Evolutionary conservation across 768 basidiomycete genomes (phyloP).

Genomic region (Boletus vinaceobasis): DNA sequence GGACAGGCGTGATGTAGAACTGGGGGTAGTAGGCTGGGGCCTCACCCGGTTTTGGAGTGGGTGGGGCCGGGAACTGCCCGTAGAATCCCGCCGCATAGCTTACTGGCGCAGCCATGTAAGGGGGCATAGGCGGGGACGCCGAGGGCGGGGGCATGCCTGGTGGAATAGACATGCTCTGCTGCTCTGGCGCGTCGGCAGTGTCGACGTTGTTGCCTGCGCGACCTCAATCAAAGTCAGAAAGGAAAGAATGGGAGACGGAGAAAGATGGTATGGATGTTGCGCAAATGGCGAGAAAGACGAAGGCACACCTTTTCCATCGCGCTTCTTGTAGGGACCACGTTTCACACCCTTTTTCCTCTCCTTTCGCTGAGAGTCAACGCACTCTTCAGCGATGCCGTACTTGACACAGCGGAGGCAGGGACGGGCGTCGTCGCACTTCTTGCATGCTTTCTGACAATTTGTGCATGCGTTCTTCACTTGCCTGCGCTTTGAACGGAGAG

Average conservation of each 20-base stretch:
- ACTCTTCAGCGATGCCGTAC: slow-evolving; percentile 84
- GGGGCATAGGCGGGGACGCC: slow-evolving; percentile 45
- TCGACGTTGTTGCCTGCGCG: slow-evolving; percentile 57
- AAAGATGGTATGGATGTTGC: slow-evolving; percentile 8
- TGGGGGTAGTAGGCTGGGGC: slow-evolving; percentile 50
- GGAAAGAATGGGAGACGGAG: slow-evolving; percentile 10
- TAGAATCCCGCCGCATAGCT: slow-evolving; percentile 55
- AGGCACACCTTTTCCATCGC: slow-evolving; percentile 81
- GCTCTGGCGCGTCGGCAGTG: slow-evolving; percentile 40
- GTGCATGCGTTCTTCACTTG: slow-evolving; percentile 93
- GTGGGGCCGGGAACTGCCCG: slow-evolving; percentile 49
- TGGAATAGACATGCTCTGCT: slow-evolving; percentile 41
- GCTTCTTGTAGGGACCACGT: slow-evolving; percentile 91
- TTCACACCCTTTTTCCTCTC: slow-evolving; percentile 88
- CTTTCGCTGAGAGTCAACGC: slow-evolving; percentile 87
- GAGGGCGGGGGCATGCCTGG: slow-evolving; percentile 41
- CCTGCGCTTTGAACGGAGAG: slow-evolving; percentile 69
- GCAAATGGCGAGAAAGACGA: slow-evolving; percentile 27
- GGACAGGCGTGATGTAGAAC: slow-evolving; percentile 46
- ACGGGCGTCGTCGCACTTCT: slow-evolving; percentile 88
- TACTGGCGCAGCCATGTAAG: slow-evolving; percentile 49
- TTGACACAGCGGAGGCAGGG: slow-evolving; percentile 92
- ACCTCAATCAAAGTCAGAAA: slow-evolving; percentile 51
- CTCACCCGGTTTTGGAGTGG: slow-evolving; percentile 49
- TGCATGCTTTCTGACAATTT: slow-evolving; percentile 87